Evolutionary conservation across 2,329 filamentous ascomycete genomes (phyloP), one percentile per base, ranked within the genome.

Genomic region (Pseudopyrenochaeta lycopersici): DNA sequence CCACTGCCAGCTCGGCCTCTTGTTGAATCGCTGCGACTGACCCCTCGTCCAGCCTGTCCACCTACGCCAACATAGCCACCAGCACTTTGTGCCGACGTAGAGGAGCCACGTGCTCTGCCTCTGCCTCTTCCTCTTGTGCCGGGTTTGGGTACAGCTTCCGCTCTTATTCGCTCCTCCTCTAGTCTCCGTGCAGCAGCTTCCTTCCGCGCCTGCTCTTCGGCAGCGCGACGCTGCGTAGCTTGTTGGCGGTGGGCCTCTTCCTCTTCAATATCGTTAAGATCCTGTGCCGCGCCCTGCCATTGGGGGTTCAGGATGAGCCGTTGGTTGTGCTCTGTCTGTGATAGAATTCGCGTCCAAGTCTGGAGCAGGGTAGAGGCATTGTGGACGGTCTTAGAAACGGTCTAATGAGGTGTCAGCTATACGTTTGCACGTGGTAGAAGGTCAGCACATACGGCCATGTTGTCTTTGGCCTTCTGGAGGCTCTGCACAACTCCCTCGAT

Each of bases 291-390:
- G 51, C 95, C 95, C 71, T 94, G 89, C 92, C 94, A 99, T 53
- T 87, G 82, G 1, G 92, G 90, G 70, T 97, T 90, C 40, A 98
- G 83, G 39, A 99, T 89, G 45, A 99, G 81, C 20, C 95, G 88
- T 75, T 98, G 93, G 72, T 96, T 98, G 77, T 99, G 95, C 77
- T 99, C 95, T 4, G 95, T 97, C 76, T 99, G 95, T 6, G 92
- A 95, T 11, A 99, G 85, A 62, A 99, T 97, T 46, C 92, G 88
- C 7, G 92, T 96, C 94, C 94, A 99, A 14, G 93, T 96, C 67
- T 96, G 92, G 29, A 99, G 87, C 12, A 99, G 85, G 1, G 90
- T 90, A 12, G 93, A 96, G 3, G 95, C 92, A 49, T 93, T 94
- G 62, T 85, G 85, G 36, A 98, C 92, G 2, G 95, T 97, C 57